phyloP scores from a whole-genome alignment of 75 land plant genomes.

The Adiantum capillusveneris region DNA sequence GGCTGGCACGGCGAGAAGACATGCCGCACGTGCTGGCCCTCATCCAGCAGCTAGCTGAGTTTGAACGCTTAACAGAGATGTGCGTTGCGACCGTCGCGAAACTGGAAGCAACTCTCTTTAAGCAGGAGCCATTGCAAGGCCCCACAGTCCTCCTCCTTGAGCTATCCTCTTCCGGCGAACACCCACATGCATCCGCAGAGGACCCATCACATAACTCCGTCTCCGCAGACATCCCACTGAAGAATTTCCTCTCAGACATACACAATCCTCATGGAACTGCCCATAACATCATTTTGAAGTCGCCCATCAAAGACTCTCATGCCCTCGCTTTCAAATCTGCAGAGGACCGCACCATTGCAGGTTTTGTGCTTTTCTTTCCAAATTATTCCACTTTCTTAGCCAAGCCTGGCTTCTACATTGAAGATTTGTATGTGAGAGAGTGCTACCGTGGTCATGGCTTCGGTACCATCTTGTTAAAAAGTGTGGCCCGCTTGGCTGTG shows the following conservation, averaged over 20 bases:
- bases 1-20: slow-evolving; percentile 54
- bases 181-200: neutral
- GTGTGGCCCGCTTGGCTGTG: slow-evolving; percentile 70
- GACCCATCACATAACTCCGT: no score
- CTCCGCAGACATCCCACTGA: slow-evolving; percentile 10
- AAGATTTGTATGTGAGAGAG: slow-evolving; percentile 86
- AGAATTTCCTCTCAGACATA: neutral
- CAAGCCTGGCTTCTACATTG: slow-evolving; percentile 84
- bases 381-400: slow-evolving; percentile 85
- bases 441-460: slow-evolving; percentile 69
- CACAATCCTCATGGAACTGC: slow-evolving; percentile 11
- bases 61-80: slow-evolving; percentile 68
- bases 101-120: slow-evolving; percentile 39
- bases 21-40: slow-evolving; percentile 59
- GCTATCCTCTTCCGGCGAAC: slow-evolving; percentile 14
- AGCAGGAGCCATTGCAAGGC: slow-evolving; percentile 28
- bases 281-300: slow-evolving; percentile 15
- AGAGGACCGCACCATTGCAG: slow-evolving; percentile 36
- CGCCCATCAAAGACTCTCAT: slow-evolving; percentile 42
- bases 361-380: slow-evolving; percentile 84
- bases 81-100: slow-evolving; percentile 58
- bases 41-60: slow-evolving; percentile 81
- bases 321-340: slow-evolving; percentile 23
- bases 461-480: slow-evolving; percentile 60
- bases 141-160: slow-evolving; percentile 66